Conservation (phyloP, 192 early-diverging fungal species). For the Cetraspora pellucida region DNA sequence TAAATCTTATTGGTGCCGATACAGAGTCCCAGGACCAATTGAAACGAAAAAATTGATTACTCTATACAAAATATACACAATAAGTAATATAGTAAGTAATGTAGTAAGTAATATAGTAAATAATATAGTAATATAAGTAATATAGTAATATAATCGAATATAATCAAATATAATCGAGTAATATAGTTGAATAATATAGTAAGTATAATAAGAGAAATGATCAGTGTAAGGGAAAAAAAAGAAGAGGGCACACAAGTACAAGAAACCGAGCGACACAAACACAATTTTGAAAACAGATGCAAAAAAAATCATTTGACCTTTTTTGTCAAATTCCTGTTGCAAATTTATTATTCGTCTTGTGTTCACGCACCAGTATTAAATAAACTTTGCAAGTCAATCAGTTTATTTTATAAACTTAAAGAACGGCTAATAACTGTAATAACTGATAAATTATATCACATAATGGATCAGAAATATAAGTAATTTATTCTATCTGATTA, state of each 20-base stretch:
- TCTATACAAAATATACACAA: neutral
- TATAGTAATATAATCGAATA: too few species aligned
- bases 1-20: neutral
- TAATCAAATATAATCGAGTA: too few species aligned
- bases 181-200: neutral
- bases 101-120: neutral
- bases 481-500: too few species aligned
- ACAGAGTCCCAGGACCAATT: slow-evolving; percentile 14
- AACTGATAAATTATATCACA: too few species aligned
- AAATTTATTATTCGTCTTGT: neutral
- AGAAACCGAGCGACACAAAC: neutral
- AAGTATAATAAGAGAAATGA: neutral
- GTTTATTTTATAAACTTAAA: neutral
- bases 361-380: neutral
- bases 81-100: neutral
- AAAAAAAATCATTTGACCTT: slow-evolving; percentile 26
- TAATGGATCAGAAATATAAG: too few species aligned
- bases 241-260: neutral
- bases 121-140: too few species aligned
- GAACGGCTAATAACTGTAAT: too few species aligned
- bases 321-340: slow-evolving; percentile 3
- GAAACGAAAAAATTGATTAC: slow-evolving; percentile 15
- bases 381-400: neutral
- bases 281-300: neutral
- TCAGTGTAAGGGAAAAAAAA: slow-evolving; percentile 6